Base-by-base conservation (phyloP, 192 early-diverging fungal genomes). In the Backusella circina region DNA sequence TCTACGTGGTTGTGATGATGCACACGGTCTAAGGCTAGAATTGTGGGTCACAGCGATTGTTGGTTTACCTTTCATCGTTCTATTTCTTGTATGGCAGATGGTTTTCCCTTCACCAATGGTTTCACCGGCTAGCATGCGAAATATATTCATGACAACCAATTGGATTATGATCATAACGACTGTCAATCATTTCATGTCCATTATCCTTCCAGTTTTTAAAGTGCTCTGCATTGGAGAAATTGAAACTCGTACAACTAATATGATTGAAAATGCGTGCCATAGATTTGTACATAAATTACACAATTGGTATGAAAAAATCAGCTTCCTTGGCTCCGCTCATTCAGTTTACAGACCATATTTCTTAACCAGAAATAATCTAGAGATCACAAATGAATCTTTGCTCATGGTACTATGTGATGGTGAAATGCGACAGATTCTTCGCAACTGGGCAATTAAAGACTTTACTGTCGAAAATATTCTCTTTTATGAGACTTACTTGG, bases 11-110 rank as follows among this genome's bases (percentile, higher is more conserved):
- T 51, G 75, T 70, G 76, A 86, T 12, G 90, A 91, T 69, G 87
- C 87, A 9, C 88, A 85, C 30, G 88, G 88, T 47, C 85, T 91
- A 38, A 74, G 86, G 16, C 84, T 82, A 39, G 90, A 91, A 65
- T 81, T 91, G 64, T 80, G 86, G 44, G 77, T 85, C 30, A 81
- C 81, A 65, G 82, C 84, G 3, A 67, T 78, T 0, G 80, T 88
- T 31, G 85, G 85, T 16, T 39, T 84, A 0, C 75, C 84, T 7
- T 80, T 75, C 4, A 75, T 83, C 26, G 36, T 79, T 2, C 23
- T 85, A 0, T 87, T 76, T 54, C 70, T 90, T 28, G 38, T 85
- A 2, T 82, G 88, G 75, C 79, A 38, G 15, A 9, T 44, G 28
- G 41, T 26, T 0, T 74, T 67, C n/a, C 36, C 26, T 7, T 54